phyloP scores from a whole-genome alignment of 2,329 filamentous ascomycete species.

The Simplicillium aogashimaense region DNA sequence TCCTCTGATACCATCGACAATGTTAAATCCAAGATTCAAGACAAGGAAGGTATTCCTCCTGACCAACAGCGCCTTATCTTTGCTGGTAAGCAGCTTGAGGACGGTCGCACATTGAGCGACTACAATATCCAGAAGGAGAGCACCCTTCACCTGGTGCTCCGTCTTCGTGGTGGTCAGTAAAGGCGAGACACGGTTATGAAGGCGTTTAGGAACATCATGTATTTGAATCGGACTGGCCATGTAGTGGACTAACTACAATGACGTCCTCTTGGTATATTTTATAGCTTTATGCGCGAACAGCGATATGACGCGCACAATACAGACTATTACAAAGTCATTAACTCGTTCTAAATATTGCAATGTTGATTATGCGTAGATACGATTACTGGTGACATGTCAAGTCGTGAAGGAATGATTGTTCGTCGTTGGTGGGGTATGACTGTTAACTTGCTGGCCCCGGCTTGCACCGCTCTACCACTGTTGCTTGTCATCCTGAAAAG shows the following conservation, averaged over 20 bases:
- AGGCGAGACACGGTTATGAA: conserved; percentile 16
- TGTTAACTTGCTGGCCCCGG: too few relatives aligned
- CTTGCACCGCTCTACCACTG: too few relatives aligned
- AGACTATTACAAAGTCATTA: conserved; percentile 6
- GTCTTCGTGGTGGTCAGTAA: conserved; percentile 70
- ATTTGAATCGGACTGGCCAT: conserved; percentile 2
- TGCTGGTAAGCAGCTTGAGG: conserved; percentile 91
- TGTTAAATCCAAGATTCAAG: conserved; percentile 95
- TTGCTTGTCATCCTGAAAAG: too few relatives aligned
- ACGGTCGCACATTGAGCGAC: conserved; percentile 80
- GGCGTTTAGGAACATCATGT: background rate
- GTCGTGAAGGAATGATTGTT: too few relatives aligned
- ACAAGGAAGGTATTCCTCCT: conserved; percentile 95
- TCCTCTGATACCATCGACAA: conserved; percentile 91
- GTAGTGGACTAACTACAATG: background rate
- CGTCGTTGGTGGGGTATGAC: too few relatives aligned
- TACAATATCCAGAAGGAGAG: conserved; percentile 97
- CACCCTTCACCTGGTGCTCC: conserved; percentile 77
- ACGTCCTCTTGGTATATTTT: conserved; percentile 8
- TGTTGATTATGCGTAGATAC: too few relatives aligned
- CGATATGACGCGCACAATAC: conserved; percentile 9
- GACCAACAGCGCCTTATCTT: conserved; percentile 96
- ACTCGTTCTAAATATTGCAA: too few relatives aligned
- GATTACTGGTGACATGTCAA: too few relatives aligned
- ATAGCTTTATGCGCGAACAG: conserved; percentile 7